Evolutionary conservation across 1,139 yeast genomes (phyloP), one percentile per base, ranked within the genome.

Genomic region (Diutina ranongensis): DNA sequence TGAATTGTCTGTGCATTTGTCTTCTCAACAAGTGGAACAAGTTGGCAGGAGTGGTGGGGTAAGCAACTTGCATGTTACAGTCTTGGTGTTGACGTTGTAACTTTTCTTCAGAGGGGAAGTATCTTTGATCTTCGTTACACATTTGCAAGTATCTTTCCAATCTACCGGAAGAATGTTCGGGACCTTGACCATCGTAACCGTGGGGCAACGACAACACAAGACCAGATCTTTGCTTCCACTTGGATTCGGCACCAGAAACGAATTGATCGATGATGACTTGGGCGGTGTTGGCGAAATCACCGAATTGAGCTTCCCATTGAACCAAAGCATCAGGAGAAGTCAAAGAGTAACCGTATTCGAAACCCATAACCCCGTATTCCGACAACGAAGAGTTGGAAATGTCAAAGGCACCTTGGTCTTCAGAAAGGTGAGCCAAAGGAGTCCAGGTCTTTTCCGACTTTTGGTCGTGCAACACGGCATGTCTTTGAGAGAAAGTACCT

Each of bases 181-280:
- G 98, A 59, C 99, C 99, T 74, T 92, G 98, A 56, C 99, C 99
- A 66, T 94, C 99, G 64, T 89, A 94, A 71, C 99, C 99, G 64
- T 94, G 99, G 51, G 99, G 99, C 65, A 94, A 77, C 4, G 97
- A 86, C 57, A 94, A 71, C 45, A 92, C 95, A 54, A 94, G 65
- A 63, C 99, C 99, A 18, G 96, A 85, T 71, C 99, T 85, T 76
- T 94, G 98, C 64, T 86, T 85, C 99, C 99, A 94, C 71, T 94
- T 94, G 55, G 88, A 80, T 72, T 94, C 99, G 64, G 95, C 98
- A 62, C 92, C 88, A 45, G 97, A 87, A 61, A 94, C 78, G 64
- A 92, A 94, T 73, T 94, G 98, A 68, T 94, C 99, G 57, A 87
- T 76, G 57, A 94, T 83, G 54, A 94, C 97, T 74, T 94, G 98